phyloP scores from a whole-genome alignment of 805 yeast species.

The Hanseniaspora thailandica region DNA sequence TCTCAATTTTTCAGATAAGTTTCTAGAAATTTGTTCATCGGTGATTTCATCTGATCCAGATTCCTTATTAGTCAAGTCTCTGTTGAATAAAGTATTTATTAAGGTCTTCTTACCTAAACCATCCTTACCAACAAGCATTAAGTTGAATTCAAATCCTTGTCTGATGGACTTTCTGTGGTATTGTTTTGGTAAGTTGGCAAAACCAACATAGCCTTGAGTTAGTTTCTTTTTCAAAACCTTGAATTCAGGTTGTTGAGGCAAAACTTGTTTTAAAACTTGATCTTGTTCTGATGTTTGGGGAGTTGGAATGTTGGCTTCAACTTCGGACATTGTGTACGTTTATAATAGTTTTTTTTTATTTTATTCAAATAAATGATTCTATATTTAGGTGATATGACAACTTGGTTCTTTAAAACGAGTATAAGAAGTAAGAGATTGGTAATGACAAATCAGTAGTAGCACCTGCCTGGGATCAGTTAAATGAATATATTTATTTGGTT shows the following conservation, averaged over 20 bases:
- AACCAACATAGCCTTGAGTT: conserved; percentile 86
- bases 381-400: not conserved
- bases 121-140: conserved; percentile 81
- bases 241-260: conserved; percentile 32
- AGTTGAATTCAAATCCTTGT: conserved; percentile 78
- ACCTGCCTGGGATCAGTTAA: not conserved
- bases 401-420: not conserved
- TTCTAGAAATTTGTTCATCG: conserved; percentile 10
- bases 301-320: not conserved
- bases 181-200: conserved; percentile 94
- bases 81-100: conserved; percentile 77
- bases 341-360: not conserved
- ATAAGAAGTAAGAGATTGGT: not conserved
- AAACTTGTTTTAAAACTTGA: not conserved
- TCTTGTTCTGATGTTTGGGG: not conserved
- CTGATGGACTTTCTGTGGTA: conserved; percentile 92
- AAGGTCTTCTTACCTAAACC: conserved; percentile 91
- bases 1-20: conserved; percentile 24
- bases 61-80: conserved; percentile 36
- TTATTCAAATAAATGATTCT: not conserved
- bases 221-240: conserved; percentile 63
- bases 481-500: not conserved
- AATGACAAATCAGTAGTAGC: not conserved
- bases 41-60: not conserved
- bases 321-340: not conserved